A percentile compares a stretch with the other conserved stretches of the same genome.
phyloP scores from a whole-genome alignment of 225 moss, liverwort and hornwort genomes.

The Pseudisothecium myosuroides region DNA sequence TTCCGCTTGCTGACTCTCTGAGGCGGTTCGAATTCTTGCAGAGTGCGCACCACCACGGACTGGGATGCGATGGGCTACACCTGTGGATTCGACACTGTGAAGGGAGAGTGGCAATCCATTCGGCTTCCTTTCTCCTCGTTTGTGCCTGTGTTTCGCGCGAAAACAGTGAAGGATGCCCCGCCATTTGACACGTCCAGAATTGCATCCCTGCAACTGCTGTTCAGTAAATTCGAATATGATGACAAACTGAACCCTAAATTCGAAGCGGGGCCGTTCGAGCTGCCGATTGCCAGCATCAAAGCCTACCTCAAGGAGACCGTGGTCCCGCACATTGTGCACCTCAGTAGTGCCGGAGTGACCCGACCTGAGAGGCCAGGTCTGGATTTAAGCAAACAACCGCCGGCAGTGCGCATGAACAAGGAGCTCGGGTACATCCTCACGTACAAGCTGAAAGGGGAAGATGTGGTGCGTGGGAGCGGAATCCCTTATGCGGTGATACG shows the following conservation, averaged over 20 bases:
- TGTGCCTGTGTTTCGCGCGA: slow-evolving; percentile 65
- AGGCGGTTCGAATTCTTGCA: not conserved
- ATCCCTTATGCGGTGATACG: slow-evolving; percentile 65
- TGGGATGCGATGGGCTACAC: slow-evolving; percentile 87
- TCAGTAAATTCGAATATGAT: slow-evolving; percentile 88
- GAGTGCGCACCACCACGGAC: slow-evolving; percentile 61
- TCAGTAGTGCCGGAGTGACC: slow-evolving; percentile 84
- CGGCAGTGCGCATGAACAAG: slow-evolving; percentile 89
- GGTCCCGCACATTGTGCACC: slow-evolving; percentile 69
- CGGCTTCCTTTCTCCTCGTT: slow-evolving; percentile 62
- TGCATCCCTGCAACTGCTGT: slow-evolving; percentile 72
- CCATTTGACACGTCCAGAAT: slow-evolving; percentile 50
- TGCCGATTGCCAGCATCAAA: slow-evolving; percentile 62
- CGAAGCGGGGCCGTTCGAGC: slow-evolving; percentile 69
- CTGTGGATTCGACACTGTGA: slow-evolving; percentile 50
- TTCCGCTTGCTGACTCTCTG: not conserved
- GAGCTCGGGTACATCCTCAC: slow-evolving; percentile 81
- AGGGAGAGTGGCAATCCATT: slow-evolving; percentile 73
- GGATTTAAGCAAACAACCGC: slow-evolving; percentile 86
- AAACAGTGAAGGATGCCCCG: slow-evolving; percentile 45
- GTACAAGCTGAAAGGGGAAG: slow-evolving; percentile 87
- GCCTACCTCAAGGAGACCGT: slow-evolving; percentile 60
- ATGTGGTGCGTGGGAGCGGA: slow-evolving; percentile 65
- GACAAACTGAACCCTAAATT: slow-evolving; percentile 68
- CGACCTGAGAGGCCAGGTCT: slow-evolving; percentile 81